These are phyloP conservation scores for Pholiota adiposa DNA, from an alignment of 1,284 basidiomycete genomes.

Conservation along the genomic window DNA sequence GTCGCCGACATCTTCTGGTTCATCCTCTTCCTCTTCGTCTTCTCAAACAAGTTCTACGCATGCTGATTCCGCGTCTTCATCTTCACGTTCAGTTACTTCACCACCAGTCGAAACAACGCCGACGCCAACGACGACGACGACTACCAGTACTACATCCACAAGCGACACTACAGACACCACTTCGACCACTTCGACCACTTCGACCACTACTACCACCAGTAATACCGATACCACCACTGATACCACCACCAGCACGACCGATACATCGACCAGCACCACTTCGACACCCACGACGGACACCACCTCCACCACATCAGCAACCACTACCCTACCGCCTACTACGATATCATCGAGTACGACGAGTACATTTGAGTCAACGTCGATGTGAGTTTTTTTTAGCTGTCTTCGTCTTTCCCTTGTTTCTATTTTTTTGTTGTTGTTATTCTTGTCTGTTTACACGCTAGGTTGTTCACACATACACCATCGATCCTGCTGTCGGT, in stretches of 20 bases:
- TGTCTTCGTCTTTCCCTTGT: conserved; percentile 4
- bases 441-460: not conserved
- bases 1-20: conserved; percentile 14
- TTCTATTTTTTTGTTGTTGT: conserved; percentile 3
- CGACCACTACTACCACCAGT: not conserved
- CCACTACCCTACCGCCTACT: conserved; percentile 1
- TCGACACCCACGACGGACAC: not conserved
- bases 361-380: conserved; percentile 13
- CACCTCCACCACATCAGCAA: not conserved
- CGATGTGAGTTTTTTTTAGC: conserved; percentile 18
- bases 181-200: not conserved
- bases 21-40: conserved; percentile 7
- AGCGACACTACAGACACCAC: conserved; percentile 8
- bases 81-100: conserved; percentile 6
- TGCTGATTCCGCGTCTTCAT: conserved; percentile 10
- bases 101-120: not conserved
- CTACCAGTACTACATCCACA: conserved; percentile 5
- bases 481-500: not conserved
- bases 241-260: not conserved
- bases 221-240: conserved; percentile 1
- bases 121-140: not conserved
- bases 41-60: not conserved
- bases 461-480: no score
- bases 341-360: conserved; percentile 14
- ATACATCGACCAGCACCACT: not conserved